A percentile compares a stretch with the other conserved stretches of the same genome.
These are phyloP conservation scores for Suhomyces guaymorum DNA, from an alignment of 1,139 yeast species.

Conservation along the genomic window DNA sequence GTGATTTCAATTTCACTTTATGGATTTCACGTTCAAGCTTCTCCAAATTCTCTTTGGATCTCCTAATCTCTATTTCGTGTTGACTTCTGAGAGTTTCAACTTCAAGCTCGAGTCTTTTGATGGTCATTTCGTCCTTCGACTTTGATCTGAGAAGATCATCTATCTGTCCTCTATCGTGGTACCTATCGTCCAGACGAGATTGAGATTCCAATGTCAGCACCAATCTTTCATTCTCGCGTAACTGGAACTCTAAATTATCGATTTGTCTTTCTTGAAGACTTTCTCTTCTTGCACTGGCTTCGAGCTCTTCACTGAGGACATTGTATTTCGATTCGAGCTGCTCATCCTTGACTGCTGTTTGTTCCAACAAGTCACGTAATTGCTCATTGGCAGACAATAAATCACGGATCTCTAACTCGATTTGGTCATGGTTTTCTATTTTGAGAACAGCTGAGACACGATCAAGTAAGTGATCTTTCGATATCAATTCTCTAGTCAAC, in stretches of 20 bases:
- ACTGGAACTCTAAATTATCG: constrained; percentile 25
- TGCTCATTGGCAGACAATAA: constrained; percentile 17
- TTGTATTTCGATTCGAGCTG: constrained; percentile 12
- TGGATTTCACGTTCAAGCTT: constrained; percentile 13
- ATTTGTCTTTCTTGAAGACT: constrained; percentile 20
- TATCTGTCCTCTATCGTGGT: constrained; percentile 33
- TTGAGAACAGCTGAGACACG: constrained; percentile 12
- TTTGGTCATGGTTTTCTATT: constrained; percentile 5
- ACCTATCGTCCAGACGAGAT: background rate
- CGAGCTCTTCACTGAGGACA: constrained; percentile 8
- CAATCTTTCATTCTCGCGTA: constrained; percentile 35
- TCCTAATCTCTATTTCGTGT: constrained; percentile 32
- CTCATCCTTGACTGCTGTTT: constrained; percentile 12
- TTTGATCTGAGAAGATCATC: constrained; percentile 32
- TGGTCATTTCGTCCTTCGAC: constrained; percentile 33
- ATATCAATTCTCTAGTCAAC: constrained; percentile 2
- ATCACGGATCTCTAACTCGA: constrained; percentile 17
- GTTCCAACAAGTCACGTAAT: constrained; percentile 15
- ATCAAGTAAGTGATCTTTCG: constrained; percentile 4
- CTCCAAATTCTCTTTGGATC: constrained; percentile 25
- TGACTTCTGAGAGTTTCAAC: constrained; percentile 34
- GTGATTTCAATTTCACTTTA: background rate
- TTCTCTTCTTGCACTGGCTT: constrained; percentile 11
- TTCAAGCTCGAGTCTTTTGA: constrained; percentile 38
- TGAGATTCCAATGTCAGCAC: constrained; percentile 15